phyloP scores from a whole-genome alignment of 1,139 yeast species.

The Wickerhamomyces sp. region DNA sequence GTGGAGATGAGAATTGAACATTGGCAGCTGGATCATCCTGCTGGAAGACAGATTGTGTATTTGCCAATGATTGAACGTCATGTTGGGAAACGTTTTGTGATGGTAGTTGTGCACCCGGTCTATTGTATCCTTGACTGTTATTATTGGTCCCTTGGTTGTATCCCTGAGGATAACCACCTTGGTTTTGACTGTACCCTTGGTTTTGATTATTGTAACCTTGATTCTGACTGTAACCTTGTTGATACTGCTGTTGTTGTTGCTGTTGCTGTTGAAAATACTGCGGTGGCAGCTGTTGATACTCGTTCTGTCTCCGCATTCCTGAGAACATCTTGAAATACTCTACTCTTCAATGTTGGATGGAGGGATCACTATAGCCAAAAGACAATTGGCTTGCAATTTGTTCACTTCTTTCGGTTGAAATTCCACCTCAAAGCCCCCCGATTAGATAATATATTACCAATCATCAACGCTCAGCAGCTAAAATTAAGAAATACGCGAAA shows the following conservation, averaged over 20 bases:
- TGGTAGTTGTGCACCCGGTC: slow-evolving; percentile 11
- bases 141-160: slow-evolving; percentile 26
- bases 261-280: slow-evolving; percentile 7
- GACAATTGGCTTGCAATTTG: too few species aligned
- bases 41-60: slow-evolving; percentile 15
- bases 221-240: slow-evolving; percentile 11
- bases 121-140: slow-evolving; percentile 13
- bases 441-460: too few species aligned
- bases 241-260: slow-evolving; percentile 5
- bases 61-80: slow-evolving; percentile 10
- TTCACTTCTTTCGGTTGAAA: too few species aligned
- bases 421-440: too few species aligned
- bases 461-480: too few species aligned
- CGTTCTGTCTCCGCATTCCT: slow-evolving; percentile 1
- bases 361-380: not conserved
- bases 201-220: slow-evolving; percentile 6
- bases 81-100: slow-evolving; percentile 6
- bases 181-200: slow-evolving; percentile 29
- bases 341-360: not conserved
- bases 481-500: too few species aligned
- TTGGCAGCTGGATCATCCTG: slow-evolving; percentile 14
- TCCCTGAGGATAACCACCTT: slow-evolving; percentile 20
- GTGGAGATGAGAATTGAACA: slow-evolving; percentile 10
- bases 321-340: slow-evolving; percentile 19
- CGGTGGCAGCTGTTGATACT: slow-evolving; percentile 8